These are phyloP conservation scores for Verticillium klebahnii DNA, from an alignment of 2,329 filamentous ascomycete genomes.

Conservation along the genomic window DNA sequence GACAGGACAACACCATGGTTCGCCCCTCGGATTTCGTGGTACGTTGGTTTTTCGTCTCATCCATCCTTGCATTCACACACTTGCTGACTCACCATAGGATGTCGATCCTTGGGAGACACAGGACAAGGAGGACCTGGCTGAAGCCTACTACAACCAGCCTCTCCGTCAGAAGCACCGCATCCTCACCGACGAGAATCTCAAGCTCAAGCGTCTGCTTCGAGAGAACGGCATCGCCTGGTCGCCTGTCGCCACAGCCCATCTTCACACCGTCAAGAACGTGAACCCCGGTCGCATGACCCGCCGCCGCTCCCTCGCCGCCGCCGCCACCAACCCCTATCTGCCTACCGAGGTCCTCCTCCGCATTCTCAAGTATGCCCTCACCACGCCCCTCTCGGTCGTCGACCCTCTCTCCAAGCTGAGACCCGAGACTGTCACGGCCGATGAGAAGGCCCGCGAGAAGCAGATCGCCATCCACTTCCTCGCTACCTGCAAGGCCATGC, in stretches of 20 bases:
- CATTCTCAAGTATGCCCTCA: constrained; percentile 47
- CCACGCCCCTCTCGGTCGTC: constrained; percentile 43
- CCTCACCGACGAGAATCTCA: constrained; percentile 43
- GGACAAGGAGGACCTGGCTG: constrained; percentile 47
- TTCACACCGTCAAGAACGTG: constrained; percentile 12
- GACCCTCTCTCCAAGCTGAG: constrained; percentile 45
- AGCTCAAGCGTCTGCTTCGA: constrained; percentile 45
- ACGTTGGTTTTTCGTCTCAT: background rate
- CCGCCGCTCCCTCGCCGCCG: constrained; percentile 15
- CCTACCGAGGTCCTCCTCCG: constrained; percentile 49
- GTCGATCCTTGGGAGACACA: constrained; percentile 45
- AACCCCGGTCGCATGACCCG: constrained; percentile 11
- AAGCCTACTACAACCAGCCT: constrained; percentile 41
- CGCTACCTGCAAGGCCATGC: constrained; percentile 44
- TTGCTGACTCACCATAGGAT: constrained; percentile 16
- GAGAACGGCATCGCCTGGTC: constrained; percentile 50
- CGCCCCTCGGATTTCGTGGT: background rate
- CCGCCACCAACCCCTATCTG: constrained; percentile 31
- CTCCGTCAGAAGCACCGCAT: constrained; percentile 40
- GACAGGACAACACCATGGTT: background rate
- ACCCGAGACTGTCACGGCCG: constrained; percentile 35
- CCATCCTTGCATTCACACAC: background rate
- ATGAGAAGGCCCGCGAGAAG: constrained; percentile 38
- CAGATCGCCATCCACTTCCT: constrained; percentile 51
- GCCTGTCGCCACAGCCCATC: constrained; percentile 25